A percentile compares a stretch with the other conserved stretches of the same genome.
Evolutionary conservation across 495 filamentous ascomycete genomes (phyloP).

Genomic region (Diplogelasinospora grovesii): DNA sequence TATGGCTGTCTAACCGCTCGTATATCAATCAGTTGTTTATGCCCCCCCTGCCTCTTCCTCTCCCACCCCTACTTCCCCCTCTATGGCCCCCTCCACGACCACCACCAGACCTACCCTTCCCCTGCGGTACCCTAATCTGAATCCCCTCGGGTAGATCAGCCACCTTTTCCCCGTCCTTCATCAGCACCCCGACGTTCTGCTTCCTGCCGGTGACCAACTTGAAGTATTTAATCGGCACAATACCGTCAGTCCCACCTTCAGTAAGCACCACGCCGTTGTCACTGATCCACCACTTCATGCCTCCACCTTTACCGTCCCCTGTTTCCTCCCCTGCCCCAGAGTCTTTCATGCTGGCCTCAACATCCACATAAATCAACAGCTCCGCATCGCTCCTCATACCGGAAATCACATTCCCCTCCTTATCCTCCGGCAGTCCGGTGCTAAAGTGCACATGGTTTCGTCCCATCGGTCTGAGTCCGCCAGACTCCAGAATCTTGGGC

Average conservation of each 20-base stretch:
- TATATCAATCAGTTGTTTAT: neutral
- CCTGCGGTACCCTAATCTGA: slow-evolving; percentile 35
- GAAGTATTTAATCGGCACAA: slow-evolving; percentile 39
- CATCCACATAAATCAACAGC: slow-evolving; percentile 73
- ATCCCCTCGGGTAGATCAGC: slow-evolving; percentile 46
- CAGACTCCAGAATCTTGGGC: slow-evolving; percentile 60
- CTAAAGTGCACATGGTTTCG: slow-evolving; percentile 86
- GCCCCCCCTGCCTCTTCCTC: slow-evolving; percentile 7
- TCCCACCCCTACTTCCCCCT: slow-evolving; percentile 13
- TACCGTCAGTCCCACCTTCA: slow-evolving; percentile 40
- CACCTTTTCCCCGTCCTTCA: slow-evolving; percentile 56
- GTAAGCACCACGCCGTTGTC: slow-evolving; percentile 72
- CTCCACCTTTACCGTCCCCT: no score
- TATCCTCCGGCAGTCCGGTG: slow-evolving; percentile 51
- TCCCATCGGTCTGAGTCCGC: slow-evolving; percentile 72
- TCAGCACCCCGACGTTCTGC: slow-evolving; percentile 56
- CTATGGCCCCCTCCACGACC: slow-evolving; percentile 20
- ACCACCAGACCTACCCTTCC: slow-evolving; percentile 31
- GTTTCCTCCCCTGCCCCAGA: no score
- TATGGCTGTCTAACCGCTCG: no score
- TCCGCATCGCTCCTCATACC: slow-evolving; percentile 80
- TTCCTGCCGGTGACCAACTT: slow-evolving; percentile 51
- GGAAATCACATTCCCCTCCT: slow-evolving; percentile 53
- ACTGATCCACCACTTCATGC: slow-evolving; percentile 74
- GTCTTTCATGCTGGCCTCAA: slow-evolving; percentile 55